Conservation (phyloP, 2,329 filamentous ascomycete genomes). For the Alternaria postmessia region DNA sequence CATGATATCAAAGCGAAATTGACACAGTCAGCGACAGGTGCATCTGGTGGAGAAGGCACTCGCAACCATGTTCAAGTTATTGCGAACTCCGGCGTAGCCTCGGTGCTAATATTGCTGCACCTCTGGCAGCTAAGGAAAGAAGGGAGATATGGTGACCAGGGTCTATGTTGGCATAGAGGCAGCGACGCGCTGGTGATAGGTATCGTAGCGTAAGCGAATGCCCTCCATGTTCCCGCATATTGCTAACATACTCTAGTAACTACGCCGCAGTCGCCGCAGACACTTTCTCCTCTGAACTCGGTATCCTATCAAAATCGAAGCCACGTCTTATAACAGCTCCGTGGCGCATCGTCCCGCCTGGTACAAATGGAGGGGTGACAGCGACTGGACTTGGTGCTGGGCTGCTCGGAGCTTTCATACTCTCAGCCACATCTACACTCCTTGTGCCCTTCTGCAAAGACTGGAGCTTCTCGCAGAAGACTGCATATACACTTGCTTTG, state of each 20-base stretch:
- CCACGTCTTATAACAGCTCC: slow-evolving; percentile 88
- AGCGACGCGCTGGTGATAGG: slow-evolving; percentile 56
- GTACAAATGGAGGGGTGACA: slow-evolving; percentile 94
- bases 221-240: not conserved
- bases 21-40: slow-evolving; percentile 78
- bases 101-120: slow-evolving; percentile 66
- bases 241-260: slow-evolving; percentile 66
- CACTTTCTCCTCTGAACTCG: slow-evolving; percentile 94
- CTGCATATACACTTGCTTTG: slow-evolving; percentile 61
- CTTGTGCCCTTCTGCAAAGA: slow-evolving; percentile 73
- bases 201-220: slow-evolving; percentile 54
- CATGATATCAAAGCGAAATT: slow-evolving; percentile 83
- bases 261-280: slow-evolving; percentile 93
- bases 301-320: slow-evolving; percentile 78
- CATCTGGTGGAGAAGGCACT: slow-evolving; percentile 79
- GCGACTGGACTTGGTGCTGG: slow-evolving; percentile 76
- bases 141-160: slow-evolving; percentile 35
- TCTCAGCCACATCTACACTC: slow-evolving; percentile 72
- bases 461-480: slow-evolving; percentile 33
- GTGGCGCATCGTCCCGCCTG: slow-evolving; percentile 81
- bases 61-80: slow-evolving; percentile 89
- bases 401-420: slow-evolving; percentile 72
- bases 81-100: slow-evolving; percentile 84
- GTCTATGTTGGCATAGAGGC: slow-evolving; percentile 52
- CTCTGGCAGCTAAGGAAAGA: slow-evolving; percentile 54